phyloP scores from a whole-genome alignment of 306 rosid species.

The Styphnolobium japonicum region DNA sequence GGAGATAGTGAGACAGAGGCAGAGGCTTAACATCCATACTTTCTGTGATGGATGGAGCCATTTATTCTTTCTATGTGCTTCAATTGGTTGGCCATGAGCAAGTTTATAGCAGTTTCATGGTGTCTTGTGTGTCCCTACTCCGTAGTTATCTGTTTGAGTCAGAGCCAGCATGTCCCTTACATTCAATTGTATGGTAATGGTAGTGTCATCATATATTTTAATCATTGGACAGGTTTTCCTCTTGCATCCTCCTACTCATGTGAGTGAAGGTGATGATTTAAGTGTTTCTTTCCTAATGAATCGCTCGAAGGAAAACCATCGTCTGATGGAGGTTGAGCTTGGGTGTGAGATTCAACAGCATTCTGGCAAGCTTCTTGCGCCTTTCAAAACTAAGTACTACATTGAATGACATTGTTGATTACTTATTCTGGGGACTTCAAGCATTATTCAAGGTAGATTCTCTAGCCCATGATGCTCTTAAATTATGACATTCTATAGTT shows the following conservation, averaged over 20 bases:
- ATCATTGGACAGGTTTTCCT: constrained; percentile 70
- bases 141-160: background rate
- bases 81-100: background rate
- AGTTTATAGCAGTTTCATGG: background rate
- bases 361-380: constrained; percentile 55
- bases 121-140: background rate
- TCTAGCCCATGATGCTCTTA: background rate
- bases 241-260: constrained; percentile 59
- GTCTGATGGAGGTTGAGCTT: constrained; percentile 92
- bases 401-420: constrained; percentile 62
- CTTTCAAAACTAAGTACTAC: constrained; percentile 64
- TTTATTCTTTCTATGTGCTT: background rate
- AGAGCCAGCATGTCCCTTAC: background rate
- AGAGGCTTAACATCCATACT: background rate
- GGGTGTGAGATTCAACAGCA: constrained; percentile 60
- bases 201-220: background rate
- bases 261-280: constrained; percentile 66
- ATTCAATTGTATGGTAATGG: constrained; percentile 10
- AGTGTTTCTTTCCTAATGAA: constrained; percentile 70
- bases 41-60: background rate
- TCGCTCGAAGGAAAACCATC: constrained; percentile 90
- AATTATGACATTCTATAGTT: background rate
- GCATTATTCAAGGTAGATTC: constrained; percentile 36
- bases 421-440: constrained; percentile 13
- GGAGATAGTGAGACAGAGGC: background rate